Evolutionary conservation across 192 early-diverging fungal species (phyloP), one percentile per base, ranked within the genome.

Genomic region (Kickxella alabastrina): DNA sequence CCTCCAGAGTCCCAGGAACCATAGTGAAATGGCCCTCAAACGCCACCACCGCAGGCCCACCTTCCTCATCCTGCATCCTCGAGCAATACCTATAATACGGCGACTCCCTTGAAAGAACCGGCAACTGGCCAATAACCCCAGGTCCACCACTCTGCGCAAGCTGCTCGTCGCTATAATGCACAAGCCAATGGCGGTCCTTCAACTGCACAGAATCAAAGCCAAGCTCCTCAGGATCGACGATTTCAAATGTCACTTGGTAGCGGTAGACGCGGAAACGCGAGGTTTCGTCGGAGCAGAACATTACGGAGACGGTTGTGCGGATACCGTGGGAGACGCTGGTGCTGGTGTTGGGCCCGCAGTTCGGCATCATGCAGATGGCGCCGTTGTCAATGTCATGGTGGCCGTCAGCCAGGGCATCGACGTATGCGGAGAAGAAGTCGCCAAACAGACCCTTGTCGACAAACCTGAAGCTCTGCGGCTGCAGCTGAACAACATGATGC

Each of bases 401-500:
- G 31, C 65, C 65, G 1, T 34, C 40, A 12, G 46, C 52, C 14
- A 75, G 48, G 8, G 54, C 49, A 14, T 68, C 56, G 8, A 75
- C 34, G 31, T 75, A 68, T 9, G 37, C 7, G 19, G 23, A 27
- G 18, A 68, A 68, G 25, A 75, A 75, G 2, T 63, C 52, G 47
- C 65, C 72, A 56, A 75, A 75, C 45, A 60, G 41, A 3, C 72
- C 72, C 32, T 52, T 47, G 38, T 75, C 65, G 3, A 56, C 57
- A 26, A 57, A 54, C 7, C 65, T 54, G 15, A 49, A 52, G 45
- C 60, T 75, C 31, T 49, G 59, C 4, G 65, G 56, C 50, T 75
- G 72, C 32, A 75, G 14, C 32, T 68, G 59, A 4, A 75, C 43
- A n/a, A 75, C 72, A 17, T 75, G 72, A 47, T 75, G 64, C 47